phyloP scores from a whole-genome alignment of 371 early-diverging fungal species.

The Zychaea mexicana region DNA sequence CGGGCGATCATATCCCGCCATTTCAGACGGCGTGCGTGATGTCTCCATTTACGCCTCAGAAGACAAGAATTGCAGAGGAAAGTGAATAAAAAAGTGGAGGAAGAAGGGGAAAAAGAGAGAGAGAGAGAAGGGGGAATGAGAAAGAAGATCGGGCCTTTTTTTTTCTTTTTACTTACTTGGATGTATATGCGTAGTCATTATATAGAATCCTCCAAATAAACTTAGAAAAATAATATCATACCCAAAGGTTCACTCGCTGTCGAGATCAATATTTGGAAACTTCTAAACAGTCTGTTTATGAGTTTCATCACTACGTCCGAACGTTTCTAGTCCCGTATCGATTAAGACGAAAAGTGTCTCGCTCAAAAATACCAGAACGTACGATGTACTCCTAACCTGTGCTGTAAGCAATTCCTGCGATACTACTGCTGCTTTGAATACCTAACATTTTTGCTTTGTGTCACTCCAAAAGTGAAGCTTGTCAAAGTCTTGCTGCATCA shows the following conservation, averaged over 20 bases:
- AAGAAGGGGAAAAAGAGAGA: background rate
- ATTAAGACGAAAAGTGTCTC: no score
- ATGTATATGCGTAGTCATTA: no score
- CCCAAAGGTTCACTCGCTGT: background rate
- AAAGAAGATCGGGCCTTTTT: background rate
- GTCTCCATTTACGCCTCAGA: background rate
- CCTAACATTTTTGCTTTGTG: background rate
- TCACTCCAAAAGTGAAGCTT: background rate
- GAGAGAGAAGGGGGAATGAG: background rate
- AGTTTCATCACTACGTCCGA: slow-evolving; percentile 4
- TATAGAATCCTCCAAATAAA: background rate
- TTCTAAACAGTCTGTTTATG: slow-evolving; percentile 6
- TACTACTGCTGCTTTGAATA: background rate
- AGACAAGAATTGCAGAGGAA: background rate
- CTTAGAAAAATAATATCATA: background rate
- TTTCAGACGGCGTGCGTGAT: background rate
- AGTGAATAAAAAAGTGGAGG: background rate
- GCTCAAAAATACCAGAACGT: no score
- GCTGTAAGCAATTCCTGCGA: background rate
- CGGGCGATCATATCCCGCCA: slow-evolving; percentile 1
- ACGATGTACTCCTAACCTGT: no score
- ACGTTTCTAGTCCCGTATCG: background rate
- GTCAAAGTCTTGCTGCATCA: background rate
- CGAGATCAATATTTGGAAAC: background rate
- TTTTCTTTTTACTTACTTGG: background rate